These are phyloP conservation scores for Silene latifolia DNA, from an alignment of 148 eudicot species.

Conservation along the genomic window DNA sequence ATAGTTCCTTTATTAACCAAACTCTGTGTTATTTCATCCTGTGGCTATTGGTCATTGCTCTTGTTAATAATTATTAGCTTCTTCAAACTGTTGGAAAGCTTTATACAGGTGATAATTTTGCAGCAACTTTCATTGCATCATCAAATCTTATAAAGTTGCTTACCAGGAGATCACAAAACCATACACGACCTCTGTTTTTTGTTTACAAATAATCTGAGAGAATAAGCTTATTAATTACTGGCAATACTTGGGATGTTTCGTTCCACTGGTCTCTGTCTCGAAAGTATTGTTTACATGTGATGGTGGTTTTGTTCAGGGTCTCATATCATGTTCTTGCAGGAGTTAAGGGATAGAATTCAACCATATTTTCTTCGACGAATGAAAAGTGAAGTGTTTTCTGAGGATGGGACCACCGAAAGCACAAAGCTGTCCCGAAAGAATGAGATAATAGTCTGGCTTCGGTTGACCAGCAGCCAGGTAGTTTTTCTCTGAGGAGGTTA, in stretches of 20 bases:
- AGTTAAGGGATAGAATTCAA: conserved; percentile 77
- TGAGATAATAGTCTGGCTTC: conserved; percentile 91
- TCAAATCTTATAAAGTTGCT: background rate
- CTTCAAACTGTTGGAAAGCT: background rate
- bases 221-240: background rate
- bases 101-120: background rate
- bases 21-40: background rate
- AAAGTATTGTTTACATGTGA: background rate
- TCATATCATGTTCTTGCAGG: conserved; percentile 35
- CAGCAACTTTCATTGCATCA: background rate
- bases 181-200: background rate
- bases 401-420: conserved; percentile 34
- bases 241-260: background rate
- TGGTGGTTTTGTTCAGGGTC: conserved; percentile 1
- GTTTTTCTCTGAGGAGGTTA: conserved; percentile 10
- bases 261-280: background rate
- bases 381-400: conserved; percentile 83
- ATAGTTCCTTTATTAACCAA: background rate
- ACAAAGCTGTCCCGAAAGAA: conserved; percentile 75
- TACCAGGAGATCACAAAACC: background rate
- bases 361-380: conserved; percentile 92
- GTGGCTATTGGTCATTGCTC: background rate
- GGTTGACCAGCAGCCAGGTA: conserved; percentile 80
- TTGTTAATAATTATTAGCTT: background rate
- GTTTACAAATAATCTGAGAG: background rate